phyloP scores from a whole-genome alignment of 257 asterid genomes.

The Coffea canephora region DNA sequence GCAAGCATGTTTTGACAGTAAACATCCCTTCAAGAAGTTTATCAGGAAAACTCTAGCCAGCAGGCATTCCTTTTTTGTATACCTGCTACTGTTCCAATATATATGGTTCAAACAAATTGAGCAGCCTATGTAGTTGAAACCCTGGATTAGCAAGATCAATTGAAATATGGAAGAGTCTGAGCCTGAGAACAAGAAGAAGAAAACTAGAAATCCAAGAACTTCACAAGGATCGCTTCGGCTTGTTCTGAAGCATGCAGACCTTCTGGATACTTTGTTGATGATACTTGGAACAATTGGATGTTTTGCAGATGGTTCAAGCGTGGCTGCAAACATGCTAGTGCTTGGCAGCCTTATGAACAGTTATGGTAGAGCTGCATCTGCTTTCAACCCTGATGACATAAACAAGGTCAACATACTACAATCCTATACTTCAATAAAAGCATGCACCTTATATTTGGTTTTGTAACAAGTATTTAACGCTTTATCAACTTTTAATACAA shows the following conservation, averaged over 20 bases:
- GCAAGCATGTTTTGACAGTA: neutral
- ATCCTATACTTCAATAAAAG: neutral
- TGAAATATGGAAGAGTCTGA: neutral
- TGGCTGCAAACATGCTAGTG: conserved; percentile 6
- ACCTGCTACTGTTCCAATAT: neutral
- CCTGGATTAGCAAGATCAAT: neutral
- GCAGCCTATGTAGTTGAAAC: neutral
- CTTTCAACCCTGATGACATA: neutral
- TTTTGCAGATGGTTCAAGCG: conserved; percentile 5
- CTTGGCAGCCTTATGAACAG: conserved; percentile 12
- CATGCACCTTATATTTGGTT: neutral
- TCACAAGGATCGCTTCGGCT: conserved; percentile 9
- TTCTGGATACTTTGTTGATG: conserved; percentile 16
- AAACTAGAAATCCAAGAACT: neutral
- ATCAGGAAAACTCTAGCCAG: too few species aligned
- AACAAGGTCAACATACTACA: conserved; percentile 9
- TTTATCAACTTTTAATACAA: neutral
- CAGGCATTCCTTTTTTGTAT: neutral
- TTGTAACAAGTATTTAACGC: too few species aligned
- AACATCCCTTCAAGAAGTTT: too few species aligned
- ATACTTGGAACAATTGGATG: conserved; percentile 17
- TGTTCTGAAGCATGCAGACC: conserved; percentile 9
- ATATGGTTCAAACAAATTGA: neutral
- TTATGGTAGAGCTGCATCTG: conserved; percentile 18
- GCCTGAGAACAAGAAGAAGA: neutral